phyloP scores from a whole-genome alignment of 176 grass and related monocot genomes.

The Elymus sibiricus region DNA sequence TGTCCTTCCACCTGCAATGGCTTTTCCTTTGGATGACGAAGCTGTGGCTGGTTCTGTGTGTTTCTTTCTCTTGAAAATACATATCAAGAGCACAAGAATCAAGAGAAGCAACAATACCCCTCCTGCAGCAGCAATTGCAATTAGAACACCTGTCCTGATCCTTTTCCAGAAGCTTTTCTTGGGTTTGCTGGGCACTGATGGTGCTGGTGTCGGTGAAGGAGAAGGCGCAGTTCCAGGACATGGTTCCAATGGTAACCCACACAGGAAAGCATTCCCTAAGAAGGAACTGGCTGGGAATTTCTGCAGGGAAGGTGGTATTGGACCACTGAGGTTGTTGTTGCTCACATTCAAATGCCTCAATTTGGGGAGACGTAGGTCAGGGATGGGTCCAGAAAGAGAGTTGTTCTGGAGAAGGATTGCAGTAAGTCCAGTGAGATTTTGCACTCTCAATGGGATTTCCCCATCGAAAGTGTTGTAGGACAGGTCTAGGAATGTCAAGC shows the following conservation, averaged over 20 bases:
- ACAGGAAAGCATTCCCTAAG: constrained; percentile 83
- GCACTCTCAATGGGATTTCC: constrained; percentile 68
- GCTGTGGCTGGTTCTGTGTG: constrained; percentile 34
- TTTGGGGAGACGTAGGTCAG: constrained; percentile 69
- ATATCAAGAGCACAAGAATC: constrained; percentile 57
- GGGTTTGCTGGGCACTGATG: constrained; percentile 29
- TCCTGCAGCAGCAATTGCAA: constrained; percentile 60
- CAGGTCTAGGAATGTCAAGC: constrained; percentile 78
- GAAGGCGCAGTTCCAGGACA: constrained; percentile 63
- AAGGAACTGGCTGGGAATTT: constrained; percentile 71
- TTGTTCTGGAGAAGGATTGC: constrained; percentile 92
- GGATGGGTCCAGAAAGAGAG: constrained; percentile 83
- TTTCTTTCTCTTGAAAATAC: constrained; percentile 70
- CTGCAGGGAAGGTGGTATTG: constrained; percentile 71
- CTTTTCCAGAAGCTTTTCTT: constrained; percentile 73
- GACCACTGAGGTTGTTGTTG: constrained; percentile 90
- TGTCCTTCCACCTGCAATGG: constrained; percentile 47
- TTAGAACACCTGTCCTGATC: constrained; percentile 57
- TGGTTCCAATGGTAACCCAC: constrained; percentile 59
- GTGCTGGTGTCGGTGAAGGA: constrained; percentile 45
- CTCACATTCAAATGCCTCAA: constrained; percentile 91
- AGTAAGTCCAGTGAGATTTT: constrained; percentile 85
- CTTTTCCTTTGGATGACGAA: constrained; percentile 69
- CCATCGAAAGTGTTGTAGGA: constrained; percentile 87
- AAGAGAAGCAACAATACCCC: constrained; percentile 65